These are phyloP conservation scores for Backusella westeae DNA, from an alignment of 192 early-diverging fungal species.

Conservation along the genomic window DNA sequence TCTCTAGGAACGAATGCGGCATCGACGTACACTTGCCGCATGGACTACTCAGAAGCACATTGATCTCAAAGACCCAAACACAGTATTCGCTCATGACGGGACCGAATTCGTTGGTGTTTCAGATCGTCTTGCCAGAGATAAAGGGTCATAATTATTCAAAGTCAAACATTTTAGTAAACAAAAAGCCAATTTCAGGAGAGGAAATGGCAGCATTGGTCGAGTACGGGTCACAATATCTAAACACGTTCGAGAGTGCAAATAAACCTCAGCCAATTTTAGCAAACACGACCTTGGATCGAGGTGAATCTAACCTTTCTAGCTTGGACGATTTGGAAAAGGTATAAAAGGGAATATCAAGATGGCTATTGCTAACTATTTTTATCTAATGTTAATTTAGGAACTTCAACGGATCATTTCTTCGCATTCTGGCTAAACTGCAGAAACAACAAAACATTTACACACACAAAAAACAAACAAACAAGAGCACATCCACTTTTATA, in stretches of 20 bases:
- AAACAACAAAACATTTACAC: neutral
- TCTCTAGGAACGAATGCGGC: neutral
- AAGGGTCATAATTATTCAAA: neutral
- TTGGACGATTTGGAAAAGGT: slow-evolving; percentile 21
- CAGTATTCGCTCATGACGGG: slow-evolving; percentile 18
- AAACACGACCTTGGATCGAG: neutral
- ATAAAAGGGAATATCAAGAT: neutral
- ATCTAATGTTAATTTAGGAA: slow-evolving; percentile 2
- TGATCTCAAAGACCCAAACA: neutral
- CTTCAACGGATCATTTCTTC: slow-evolving; percentile 9
- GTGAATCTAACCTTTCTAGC: neutral
- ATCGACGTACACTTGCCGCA: slow-evolving; percentile 14
- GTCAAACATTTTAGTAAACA: neutral
- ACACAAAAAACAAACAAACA: neutral
- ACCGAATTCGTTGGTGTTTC: neutral
- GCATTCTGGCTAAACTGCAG: neutral
- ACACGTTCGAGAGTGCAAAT: slow-evolving; percentile 10
- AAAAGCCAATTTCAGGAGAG: slow-evolving; percentile 7
- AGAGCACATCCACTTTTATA: neutral
- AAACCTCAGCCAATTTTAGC: neutral
- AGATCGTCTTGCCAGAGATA: slow-evolving; percentile 3
- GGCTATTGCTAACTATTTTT: neutral
- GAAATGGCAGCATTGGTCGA: slow-evolving; percentile 12
- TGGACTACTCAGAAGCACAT: slow-evolving; percentile 8
- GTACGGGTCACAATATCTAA: slow-evolving; percentile 9